Percentiles rank a stretch among this genome's conserved stretches.
phyloP scores from a whole-genome alignment of 352 stramenopile genomes.

The Thalassiosira hispida region DNA sequence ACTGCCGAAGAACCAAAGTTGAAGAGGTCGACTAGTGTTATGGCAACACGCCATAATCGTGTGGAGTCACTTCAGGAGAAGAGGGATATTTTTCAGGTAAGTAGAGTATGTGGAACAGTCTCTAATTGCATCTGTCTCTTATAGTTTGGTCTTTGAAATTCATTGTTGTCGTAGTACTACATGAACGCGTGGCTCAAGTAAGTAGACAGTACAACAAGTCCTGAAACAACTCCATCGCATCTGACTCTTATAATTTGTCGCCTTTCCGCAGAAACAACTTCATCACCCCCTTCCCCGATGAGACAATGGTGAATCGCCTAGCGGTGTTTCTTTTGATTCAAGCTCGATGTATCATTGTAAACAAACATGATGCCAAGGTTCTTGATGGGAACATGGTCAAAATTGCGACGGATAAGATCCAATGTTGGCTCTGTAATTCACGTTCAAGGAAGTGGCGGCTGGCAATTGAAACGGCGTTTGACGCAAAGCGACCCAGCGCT shows the following conservation, averaged over 20 bases:
- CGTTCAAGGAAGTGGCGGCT: conserved; percentile 62
- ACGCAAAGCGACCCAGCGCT: conserved; percentile 46
- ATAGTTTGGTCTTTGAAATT: too few relatives aligned
- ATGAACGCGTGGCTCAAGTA: conserved; percentile 32
- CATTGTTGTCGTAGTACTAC: too few relatives aligned
- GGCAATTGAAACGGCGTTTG: conserved; percentile 52
- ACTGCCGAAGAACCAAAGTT: neutral
- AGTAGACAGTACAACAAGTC: too few relatives aligned
- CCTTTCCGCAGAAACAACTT: conserved; percentile 57
- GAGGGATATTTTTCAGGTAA: neutral
- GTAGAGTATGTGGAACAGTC: too few relatives aligned
- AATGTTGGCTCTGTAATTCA: conserved; percentile 65
- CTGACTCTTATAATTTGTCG: too few relatives aligned
- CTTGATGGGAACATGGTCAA: neutral
- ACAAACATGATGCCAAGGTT: conserved; percentile 21
- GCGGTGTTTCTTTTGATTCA: conserved; percentile 14
- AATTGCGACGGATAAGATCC: conserved; percentile 38
- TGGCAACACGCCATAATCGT: too few relatives aligned
- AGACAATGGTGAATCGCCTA: conserved; percentile 27
- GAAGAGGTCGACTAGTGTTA: neutral
- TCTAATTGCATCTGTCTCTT: too few relatives aligned
- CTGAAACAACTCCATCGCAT: too few relatives aligned
- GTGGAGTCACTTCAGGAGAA: too few relatives aligned
- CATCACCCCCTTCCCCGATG: conserved; percentile 67
- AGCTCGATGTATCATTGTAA: conserved; percentile 21